Base-by-base conservation (phyloP, 305 asterid genomes). In the Plantago coronopus region DNA sequence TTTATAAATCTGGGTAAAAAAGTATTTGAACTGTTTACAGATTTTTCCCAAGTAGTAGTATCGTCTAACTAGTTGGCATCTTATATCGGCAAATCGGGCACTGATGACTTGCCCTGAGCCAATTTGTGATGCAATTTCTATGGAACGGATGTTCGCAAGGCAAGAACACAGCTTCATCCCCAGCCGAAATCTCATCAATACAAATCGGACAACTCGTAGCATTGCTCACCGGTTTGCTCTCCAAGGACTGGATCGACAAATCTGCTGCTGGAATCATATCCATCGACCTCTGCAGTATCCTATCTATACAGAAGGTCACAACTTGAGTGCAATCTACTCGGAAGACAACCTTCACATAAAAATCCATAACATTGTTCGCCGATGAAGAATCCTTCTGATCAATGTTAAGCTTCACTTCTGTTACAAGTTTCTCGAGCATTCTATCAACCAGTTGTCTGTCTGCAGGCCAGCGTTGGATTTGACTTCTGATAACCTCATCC, bases 61-160 rank as follows among this genome's bases (percentile, higher is more conserved):
- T 44, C 1, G 2, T 13, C 40, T 27, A 27, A 3, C 22, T 10
- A 6, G 21, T 31, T 7, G 71, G 71, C 71, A 66, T 66, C 65
- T 48, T 43, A 7, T 48, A 57, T 1, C 71, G 51, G 27, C 73
- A 69, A 4, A 45, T 13, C 0, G 73, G 73, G 29, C 73, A 69
- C 2, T 17, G 48, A 4, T 62, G 68, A 20, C 73, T 69, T 2
- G 15, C 25, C 20, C 48, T 15, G 18, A 69, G 46, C 73, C 73
- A 69, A 46, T 34, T 27, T 19, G 29, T 8, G 19, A 68, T 55
- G 25, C 73, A 68, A 22, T 31, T 47, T 13, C 8, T 44, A 14
- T 68, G 68, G 18, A 54, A 68, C 21, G 34, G 47, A 38, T 68
- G 73, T 14, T 16, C 12, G 54, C 63, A 70, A 6, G 75, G 66